phyloP scores from a whole-genome alignment of 139 green algal species.

The Mesotaenium endlicherianum region DNA sequence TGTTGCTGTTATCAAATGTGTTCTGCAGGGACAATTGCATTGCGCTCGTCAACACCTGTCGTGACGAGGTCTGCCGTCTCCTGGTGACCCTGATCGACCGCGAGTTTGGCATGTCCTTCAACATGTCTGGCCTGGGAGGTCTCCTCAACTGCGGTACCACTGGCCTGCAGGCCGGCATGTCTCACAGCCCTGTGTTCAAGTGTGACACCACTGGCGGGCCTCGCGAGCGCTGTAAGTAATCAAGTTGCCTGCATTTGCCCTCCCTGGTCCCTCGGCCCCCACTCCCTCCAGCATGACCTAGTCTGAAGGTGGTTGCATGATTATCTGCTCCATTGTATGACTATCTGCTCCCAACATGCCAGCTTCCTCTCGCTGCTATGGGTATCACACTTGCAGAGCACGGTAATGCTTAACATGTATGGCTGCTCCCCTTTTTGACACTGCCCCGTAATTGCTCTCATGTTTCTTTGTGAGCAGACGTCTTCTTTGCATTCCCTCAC shows the following conservation, averaged over 20 bases:
- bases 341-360: no score
- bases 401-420: no score
- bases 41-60: constrained; percentile 59
- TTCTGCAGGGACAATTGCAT: constrained; percentile 36
- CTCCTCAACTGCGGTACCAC: constrained; percentile 81
- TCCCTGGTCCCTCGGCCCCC: no score
- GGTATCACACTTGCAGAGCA: no score
- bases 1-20: no score
- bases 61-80: constrained; percentile 60
- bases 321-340: no score
- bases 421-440: no score
- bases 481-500: constrained; percentile 90
- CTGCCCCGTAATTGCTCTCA: no score
- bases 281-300: no score
- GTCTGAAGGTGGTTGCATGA: no score
- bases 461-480: constrained; percentile 51
- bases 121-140: constrained; percentile 77
- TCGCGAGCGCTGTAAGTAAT: constrained; percentile 12
- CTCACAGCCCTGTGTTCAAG: constrained; percentile 57
- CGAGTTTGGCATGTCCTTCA: constrained; percentile 67
- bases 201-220: constrained; percentile 9
- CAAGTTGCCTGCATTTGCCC: no score
- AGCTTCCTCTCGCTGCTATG: no score
- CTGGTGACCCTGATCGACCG: background rate
- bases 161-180: constrained; percentile 65